Base-by-base conservation (phyloP, 306 rosid genomes). In the Glycyrrhiza uralensis region DNA sequence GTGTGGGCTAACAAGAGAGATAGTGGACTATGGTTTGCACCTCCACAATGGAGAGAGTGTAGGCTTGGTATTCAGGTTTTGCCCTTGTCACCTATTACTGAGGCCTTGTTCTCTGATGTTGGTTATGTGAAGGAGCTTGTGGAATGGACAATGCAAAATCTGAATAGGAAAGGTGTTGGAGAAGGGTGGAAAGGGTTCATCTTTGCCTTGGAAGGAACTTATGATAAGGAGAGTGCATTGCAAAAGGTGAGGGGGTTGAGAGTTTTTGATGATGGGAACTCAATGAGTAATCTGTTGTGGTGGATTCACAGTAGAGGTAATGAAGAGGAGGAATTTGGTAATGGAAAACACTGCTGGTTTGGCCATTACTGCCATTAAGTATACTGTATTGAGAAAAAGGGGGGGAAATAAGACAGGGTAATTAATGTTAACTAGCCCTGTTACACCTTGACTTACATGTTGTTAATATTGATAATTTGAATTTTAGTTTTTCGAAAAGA, bases 21-120 rank as follows among this genome's bases (percentile, higher is more conserved):
- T 32, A 89, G 91, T 57, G 89, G 80, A 52, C 80, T 93, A 12
- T 90, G 97, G 96, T 93, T 89, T 81, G 98, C 91, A n/a, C 88
- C 96, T 17, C 66, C 92, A 0, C 83, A 76, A 0, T 90, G 97
- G 89, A 84, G 69, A 71, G 96, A 89, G 39, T 93, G 97, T 20
- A 87, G 97, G 62, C 87, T 93, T 67, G 86, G 96, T 6, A 90
- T 90, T 81, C 92, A 93, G 44, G 77, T 93, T 81, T 72, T 93
- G 2, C 98, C 98, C 0, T 14, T 93, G 23, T 62, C 80, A 12
- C 84, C 87, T 3, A 76, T 83, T 13, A 70, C 81, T 1, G 87
- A 79, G 51, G 72, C 51, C 0, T 42, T 83, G 56, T 79, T 83
- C 50, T 71, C 76, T 1, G 69, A 83, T 59, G 77, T 69, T 69